Evolutionary conservation across 257 asterid species (phyloP).

Genomic region (Leonotis leonurus): DNA sequence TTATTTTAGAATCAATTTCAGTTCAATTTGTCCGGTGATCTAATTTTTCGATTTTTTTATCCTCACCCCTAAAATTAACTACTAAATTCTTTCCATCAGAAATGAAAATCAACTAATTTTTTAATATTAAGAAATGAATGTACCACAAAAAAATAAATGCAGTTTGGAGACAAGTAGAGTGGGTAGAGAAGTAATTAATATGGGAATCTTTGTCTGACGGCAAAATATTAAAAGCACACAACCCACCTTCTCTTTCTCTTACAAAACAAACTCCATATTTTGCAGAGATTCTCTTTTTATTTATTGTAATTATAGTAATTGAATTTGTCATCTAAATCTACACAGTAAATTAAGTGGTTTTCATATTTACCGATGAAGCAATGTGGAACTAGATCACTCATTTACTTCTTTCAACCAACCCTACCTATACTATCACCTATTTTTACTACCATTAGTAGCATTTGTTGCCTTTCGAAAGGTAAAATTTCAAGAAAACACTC

Average conservation of each 20-base stretch:
- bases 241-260: background rate
- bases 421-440: conserved; percentile 2
- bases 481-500: background rate
- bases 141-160: conserved; percentile 9
- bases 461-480: background rate
- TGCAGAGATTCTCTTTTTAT: conserved; percentile 24
- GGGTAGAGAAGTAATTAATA: conserved; percentile 18
- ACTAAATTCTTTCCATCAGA: too few species aligned
- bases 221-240: conserved; percentile 14
- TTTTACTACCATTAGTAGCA: background rate
- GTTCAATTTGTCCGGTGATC: too few species aligned
- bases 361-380: conserved; percentile 2
- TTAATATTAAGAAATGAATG: background rate
- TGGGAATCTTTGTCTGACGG: conserved; percentile 38
- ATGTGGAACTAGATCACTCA: conserved; percentile 8
- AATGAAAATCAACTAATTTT: too few species aligned
- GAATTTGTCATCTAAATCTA: too few species aligned
- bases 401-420: conserved; percentile 27
- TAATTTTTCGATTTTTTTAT: too few species aligned
- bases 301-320: background rate
- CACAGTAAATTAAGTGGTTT: background rate
- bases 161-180: conserved; percentile 13
- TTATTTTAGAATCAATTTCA: too few species aligned
- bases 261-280: conserved; percentile 4
- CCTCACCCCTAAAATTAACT: too few species aligned